Evolutionary conservation across 306 rosid genomes (phyloP), one percentile per base, ranked within the genome.

Genomic region (Ziziphus jujuba): DNA sequence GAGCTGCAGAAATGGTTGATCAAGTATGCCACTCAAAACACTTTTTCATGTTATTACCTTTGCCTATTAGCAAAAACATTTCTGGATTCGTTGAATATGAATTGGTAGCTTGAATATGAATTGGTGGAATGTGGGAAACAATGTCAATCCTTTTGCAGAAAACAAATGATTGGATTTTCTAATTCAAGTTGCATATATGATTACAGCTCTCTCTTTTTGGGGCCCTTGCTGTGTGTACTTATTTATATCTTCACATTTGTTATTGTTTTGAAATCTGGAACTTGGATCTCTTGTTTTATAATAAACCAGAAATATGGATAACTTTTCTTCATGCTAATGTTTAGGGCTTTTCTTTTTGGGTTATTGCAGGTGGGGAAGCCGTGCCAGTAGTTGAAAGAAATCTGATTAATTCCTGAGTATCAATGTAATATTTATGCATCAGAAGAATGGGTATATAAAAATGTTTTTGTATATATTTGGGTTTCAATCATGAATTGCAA

Each of bases 11-110:
- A 21, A 6, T 5, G 54, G 53, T 61, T 47, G 63, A 71, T 61
- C 47, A 54, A 45, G 84, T 89, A 89, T 78, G 85, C 69, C 49
- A 21, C 12, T 75, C 61, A 24, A 63, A 53, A 53, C 75, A 48
- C 53, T 57, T 70, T 63, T 64, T 43, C 44, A 4, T 48, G 21
- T 55, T 15, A 28, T 40, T 40, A 40, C 54, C 20, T 67, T 48
- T 22, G 4, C 6, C 25, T 5, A 17, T 55, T 13, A 5, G 38
- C 20, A 22, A 40, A 9, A 8, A 49, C 44, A 31, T 9, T 12
- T 19, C 12, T 56, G 21, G 34, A 48, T 45, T 45, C 15, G 0
- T 45, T 10, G 50, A 16, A 45, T 45, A 1, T 10, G 50, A 45
- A 28, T n/a, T n/a, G n/a, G n/a, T n/a, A n/a, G n/a, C n/a, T n/a